Evolutionary conservation across 352 stramenopile genomes (phyloP), one percentile per base, ranked within the genome.

Genomic region (Phytophthora crassamura): DNA sequence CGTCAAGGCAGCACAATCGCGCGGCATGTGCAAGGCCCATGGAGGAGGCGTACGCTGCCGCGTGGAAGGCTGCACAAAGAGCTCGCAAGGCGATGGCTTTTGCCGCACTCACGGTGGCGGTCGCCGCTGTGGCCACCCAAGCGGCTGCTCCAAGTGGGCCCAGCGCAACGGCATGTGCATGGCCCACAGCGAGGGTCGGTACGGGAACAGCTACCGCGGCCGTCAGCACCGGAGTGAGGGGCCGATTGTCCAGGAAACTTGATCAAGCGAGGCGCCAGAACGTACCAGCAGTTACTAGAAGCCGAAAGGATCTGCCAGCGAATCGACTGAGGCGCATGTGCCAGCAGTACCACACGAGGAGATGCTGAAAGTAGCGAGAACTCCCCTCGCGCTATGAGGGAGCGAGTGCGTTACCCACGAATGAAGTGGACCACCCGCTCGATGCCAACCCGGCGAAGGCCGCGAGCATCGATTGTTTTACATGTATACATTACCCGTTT

Each of bases 111-210:
- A 94, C 40, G 86, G 86, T 49, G 85, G 85, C 7, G 85, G 85
- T 35, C 71, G 83, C 9, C 85, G 85, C 34, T 94, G 85, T 43
- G 85, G 85, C 40, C 85, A 94, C 70, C 54, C 80, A 6, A 84
- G 69, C 28, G 86, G 86, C 4, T 94, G 85, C 64, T 83, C 74
- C 16, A 94, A 94, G 60, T 94, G 85, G 85, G 85, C 85, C 2
- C 85, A 94, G 65, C 82, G 85, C 16, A 94, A 94, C 42, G 85
- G 85, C 15, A 92, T 92, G 82, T 94, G 85, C 74, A 94, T 94
- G 86, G 84, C 82, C 1, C 86, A 94, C 56, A 92, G 84, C 42
- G 86, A 94, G 55, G 86, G 86, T 18, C 87, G 85, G 46, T 94
- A 94, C 40, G 85, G 85, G 28, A 92, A 91, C 57, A 93, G 85